Conservation (phyloP, 192 early-diverging fungal genomes). For the Phlyctochytrium planicorne region DNA sequence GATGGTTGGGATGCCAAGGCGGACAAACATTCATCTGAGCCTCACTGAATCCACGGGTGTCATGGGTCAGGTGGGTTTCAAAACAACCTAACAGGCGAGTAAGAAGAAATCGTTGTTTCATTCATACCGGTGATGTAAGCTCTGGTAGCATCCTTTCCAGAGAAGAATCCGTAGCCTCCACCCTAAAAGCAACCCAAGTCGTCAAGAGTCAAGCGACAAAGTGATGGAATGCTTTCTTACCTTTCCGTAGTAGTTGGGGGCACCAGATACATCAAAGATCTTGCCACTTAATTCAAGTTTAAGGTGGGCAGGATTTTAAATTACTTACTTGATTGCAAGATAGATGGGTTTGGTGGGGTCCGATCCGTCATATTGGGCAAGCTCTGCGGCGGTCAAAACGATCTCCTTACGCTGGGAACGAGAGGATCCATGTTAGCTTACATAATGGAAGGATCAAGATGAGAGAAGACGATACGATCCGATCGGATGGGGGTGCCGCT, state of each 20-base stretch:
- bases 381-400: conserved; percentile 71
- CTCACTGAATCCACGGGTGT: conserved; percentile 79
- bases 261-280: conserved; percentile 88
- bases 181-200: conserved; percentile 41
- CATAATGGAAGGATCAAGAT: no score
- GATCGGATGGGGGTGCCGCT: no score
- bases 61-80: conserved; percentile 88
- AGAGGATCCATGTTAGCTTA: no score
- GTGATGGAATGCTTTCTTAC: conserved; percentile 35
- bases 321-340: conserved; percentile 75
- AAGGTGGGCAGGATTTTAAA: background rate
- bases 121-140: conserved; percentile 75
- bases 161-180: conserved; percentile 83
- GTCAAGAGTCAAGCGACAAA: background rate
- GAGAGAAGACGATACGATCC: no score
- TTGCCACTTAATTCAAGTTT: conserved; percentile 71
- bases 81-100: conserved; percentile 72
- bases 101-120: background rate
- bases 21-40: conserved; percentile 68
- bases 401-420: conserved; percentile 19
- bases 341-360: conserved; percentile 82
- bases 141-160: conserved; percentile 89
- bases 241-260: conserved; percentile 74
- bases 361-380: conserved; percentile 81
- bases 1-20: conserved; percentile 1